Percentiles rank a stretch among this genome's conserved stretches.
Conservation (phyloP, 371 early-diverging fungal species). For the Batkoa obscura region DNA sequence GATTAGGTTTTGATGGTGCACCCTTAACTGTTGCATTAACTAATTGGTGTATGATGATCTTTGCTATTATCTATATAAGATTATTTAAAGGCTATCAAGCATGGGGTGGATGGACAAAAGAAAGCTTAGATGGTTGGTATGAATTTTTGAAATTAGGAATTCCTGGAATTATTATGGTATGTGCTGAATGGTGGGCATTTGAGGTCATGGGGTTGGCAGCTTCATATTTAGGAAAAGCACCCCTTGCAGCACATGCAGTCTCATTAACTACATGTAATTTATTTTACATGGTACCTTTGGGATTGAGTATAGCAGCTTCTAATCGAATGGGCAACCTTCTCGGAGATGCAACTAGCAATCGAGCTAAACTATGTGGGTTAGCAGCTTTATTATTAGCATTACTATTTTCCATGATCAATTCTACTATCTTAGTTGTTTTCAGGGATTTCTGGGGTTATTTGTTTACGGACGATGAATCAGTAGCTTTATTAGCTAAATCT, state of each 20-base stretch:
- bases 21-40: conserved; percentile 58
- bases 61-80: conserved; percentile 36
- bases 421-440: conserved; percentile 15
- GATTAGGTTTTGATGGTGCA: conserved; percentile 64
- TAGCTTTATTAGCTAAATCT: conserved; percentile 39
- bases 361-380: conserved; percentile 22
- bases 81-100: conserved; percentile 41
- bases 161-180: conserved; percentile 46
- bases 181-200: conserved; percentile 57
- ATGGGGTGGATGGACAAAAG: conserved; percentile 75
- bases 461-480: conserved; percentile 44
- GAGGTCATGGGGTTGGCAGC: conserved; percentile 62
- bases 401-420: conserved; percentile 18
- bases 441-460: conserved; percentile 17
- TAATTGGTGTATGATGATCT: conserved; percentile 33
- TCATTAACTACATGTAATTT: conserved; percentile 47
- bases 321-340: conserved; percentile 67
- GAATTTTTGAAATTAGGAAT: conserved; percentile 41
- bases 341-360: conserved; percentile 21
- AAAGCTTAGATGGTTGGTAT: conserved; percentile 36
- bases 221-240: conserved; percentile 47
- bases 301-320: conserved; percentile 43
- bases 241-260: conserved; percentile 73
- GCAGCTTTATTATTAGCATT: conserved; percentile 25
- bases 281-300: conserved; percentile 44